A percentile compares a stretch with the other conserved stretches of the same genome.
These are phyloP conservation scores for Trichomonas vaginalis DNA, from an alignment of 208 protist species.

Conservation along the genomic window DNA sequence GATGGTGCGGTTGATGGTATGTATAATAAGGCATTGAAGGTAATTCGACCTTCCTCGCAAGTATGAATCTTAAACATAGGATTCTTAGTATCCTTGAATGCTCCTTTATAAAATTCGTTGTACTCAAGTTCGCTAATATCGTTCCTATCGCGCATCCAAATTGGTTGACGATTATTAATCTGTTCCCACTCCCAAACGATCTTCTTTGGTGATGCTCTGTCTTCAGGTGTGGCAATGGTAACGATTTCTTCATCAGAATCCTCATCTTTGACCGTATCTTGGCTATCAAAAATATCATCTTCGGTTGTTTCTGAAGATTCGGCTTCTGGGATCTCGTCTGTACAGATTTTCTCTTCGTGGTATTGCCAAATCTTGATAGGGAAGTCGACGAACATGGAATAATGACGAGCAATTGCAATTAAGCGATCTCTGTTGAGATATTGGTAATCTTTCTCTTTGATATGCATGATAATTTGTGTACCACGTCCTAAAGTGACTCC, in stretches of 20 bases:
- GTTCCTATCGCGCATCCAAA: conserved; percentile 77
- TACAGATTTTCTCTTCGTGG: not conserved
- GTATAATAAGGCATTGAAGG: conserved; percentile 89
- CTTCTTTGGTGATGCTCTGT: conserved; percentile 54
- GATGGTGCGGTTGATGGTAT: conserved; percentile 67
- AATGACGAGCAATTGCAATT: conserved; percentile 62
- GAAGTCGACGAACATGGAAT: conserved; percentile 98
- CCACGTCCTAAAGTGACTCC: conserved; percentile 74
- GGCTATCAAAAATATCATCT: conserved; percentile 28
- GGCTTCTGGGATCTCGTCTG: conserved; percentile 26
- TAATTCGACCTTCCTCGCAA: conserved; percentile 75
- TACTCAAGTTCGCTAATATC: conserved; percentile 94
- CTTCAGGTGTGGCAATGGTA: conserved; percentile 30
- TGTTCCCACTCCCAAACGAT: conserved; percentile 60
- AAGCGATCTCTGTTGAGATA: conserved; percentile 59
- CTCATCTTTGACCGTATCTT: not conserved
- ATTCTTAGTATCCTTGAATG: conserved; percentile 69
- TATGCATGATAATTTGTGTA: conserved; percentile 73
- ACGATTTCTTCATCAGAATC: not conserved
- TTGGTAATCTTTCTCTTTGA: conserved; percentile 79
- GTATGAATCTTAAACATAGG: conserved; percentile 88
- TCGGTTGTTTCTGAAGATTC: conserved; percentile 30
- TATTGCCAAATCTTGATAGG: conserved; percentile 40
- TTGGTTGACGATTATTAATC: conserved; percentile 86
- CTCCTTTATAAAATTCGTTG: conserved; percentile 87